Conservation (phyloP, 2,329 filamentous ascomycete genomes). For the Lachnellula occidentalis region DNA sequence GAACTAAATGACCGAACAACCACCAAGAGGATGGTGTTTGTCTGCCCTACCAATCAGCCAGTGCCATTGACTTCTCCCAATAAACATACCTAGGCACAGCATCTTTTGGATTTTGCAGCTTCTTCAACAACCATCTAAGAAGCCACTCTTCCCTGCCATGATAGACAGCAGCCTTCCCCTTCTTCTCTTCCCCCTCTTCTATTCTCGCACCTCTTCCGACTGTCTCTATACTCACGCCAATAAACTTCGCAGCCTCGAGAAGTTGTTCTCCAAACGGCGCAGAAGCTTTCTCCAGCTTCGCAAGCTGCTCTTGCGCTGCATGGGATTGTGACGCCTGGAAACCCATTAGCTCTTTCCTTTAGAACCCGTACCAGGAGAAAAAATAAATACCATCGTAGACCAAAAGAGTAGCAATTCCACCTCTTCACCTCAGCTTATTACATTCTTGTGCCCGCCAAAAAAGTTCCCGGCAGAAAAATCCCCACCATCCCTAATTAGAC, state of each 20-base stretch:
- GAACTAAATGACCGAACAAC: constrained; percentile 55
- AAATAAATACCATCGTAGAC: constrained; percentile 13
- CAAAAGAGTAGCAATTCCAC: background rate
- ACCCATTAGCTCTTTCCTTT: constrained; percentile 1
- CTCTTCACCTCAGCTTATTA: too few relatives aligned
- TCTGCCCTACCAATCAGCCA: constrained; percentile 12
- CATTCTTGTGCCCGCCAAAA: background rate
- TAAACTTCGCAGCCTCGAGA: constrained; percentile 30
- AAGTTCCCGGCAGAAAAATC: constrained; percentile 9
- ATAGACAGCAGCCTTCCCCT: constrained; percentile 11
- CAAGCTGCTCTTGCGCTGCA: constrained; percentile 29
- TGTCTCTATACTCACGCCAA: constrained; percentile 25
- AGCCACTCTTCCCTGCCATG: constrained; percentile 57
- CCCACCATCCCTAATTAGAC: constrained; percentile 5
- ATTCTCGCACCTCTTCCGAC: constrained; percentile 10
- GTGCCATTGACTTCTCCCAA: background rate
- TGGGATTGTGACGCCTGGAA: constrained; percentile 27
- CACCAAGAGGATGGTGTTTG: constrained; percentile 43
- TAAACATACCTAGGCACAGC: constrained; percentile 27
- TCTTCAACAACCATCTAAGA: constrained; percentile 60
- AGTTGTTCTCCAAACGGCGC: constrained; percentile 33
- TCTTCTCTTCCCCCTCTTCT: constrained; percentile 1
- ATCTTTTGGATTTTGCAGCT: constrained; percentile 39
- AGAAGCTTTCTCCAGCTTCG: constrained; percentile 29
- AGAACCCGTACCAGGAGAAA: background rate